Base-by-base conservation (phyloP, 179 eudicot species). In the Corrigiola litoralis region DNA sequence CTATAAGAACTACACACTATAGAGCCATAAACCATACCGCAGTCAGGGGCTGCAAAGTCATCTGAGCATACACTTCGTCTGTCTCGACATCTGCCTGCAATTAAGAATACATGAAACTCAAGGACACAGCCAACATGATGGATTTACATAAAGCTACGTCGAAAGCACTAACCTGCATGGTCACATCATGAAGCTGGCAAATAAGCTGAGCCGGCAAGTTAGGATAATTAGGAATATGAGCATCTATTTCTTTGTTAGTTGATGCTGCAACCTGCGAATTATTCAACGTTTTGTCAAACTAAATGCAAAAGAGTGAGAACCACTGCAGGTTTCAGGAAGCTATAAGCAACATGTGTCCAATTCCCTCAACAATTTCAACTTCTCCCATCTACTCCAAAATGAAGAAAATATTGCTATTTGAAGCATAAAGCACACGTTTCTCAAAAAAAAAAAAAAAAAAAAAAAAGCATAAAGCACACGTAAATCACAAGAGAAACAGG, bases 101-200 rank as follows among this genome's bases (percentile, higher is more conserved):
- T 25, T 42, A 29, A 45, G 46, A 72, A 44, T n/a, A 66, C 44
- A 50, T 36, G 59, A 71, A 37, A 45, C 48, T 47, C 49, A n/a
- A 65, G 46, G 31, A 68, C 50, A 51, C 63, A 62, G 61, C 61
- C 14, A 34, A 42, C 69, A 20, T 29, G 54, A 16, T 21, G 27
- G 4, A 25, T 28, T 45, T 5, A 52, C 29, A 29, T 23, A 63
- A 24, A 70, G 12, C 18, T 56, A 47, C 27, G 20, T 23, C 49
- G 37, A 52, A 33, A 41, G 54, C 46, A 71, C 89, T 80, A 73
- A 92, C 98, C 77, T 91, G 97, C 96, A 91, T 91, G 25, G 86
- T 89, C 66, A 91, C 95, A 70, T 89, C 85, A 73, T 89, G 97
- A 72, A 91, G 97, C 80, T 91, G 97, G 67, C 97, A 91, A 45